Evolutionary conservation across 768 basidiomycete species (phyloP).

Genomic region (Lactarius tabidus): DNA sequence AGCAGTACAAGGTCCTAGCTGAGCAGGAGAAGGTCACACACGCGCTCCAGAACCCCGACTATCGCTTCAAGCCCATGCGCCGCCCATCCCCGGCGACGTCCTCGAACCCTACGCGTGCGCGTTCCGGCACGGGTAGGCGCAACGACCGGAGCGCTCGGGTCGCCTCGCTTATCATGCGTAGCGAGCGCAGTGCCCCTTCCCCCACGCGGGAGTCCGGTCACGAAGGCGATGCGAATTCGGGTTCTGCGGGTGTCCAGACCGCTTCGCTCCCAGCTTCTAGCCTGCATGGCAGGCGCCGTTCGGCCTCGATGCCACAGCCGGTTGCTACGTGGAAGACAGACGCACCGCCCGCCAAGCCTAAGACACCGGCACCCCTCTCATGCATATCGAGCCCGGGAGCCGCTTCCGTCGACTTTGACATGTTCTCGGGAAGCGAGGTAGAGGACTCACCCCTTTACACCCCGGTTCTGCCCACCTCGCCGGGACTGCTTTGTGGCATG

Average conservation of each 20-base stretch:
- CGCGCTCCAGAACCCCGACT: conserved; percentile 53
- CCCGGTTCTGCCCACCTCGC: conserved; percentile 10
- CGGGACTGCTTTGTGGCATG: background rate
- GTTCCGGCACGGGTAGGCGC: conserved; percentile 1
- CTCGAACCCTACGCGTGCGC: background rate
- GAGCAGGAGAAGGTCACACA: conserved; percentile 55
- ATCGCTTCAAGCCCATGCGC: conserved; percentile 54
- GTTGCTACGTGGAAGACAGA: conserved; percentile 3
- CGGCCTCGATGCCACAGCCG: conserved; percentile 25
- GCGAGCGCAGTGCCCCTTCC: conserved; percentile 15
- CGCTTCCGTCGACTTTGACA: conserved; percentile 14
- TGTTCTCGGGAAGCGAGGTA: conserved; percentile 16
- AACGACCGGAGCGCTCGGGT: conserved; percentile 20
- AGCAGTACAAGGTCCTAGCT: conserved; percentile 51
- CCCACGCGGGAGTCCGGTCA: background rate
- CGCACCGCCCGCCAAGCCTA: background rate
- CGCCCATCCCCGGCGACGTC: conserved; percentile 13
- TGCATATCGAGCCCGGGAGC: conserved; percentile 23
- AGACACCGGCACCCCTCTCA: conserved; percentile 13
- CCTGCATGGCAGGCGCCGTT: conserved; percentile 19
- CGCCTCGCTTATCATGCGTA: conserved; percentile 13
- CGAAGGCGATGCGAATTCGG: background rate
- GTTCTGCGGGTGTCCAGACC: background rate
- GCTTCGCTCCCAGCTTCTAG: background rate
- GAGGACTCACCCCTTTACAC: conserved; percentile 21